Evolutionary conservation across 2,329 filamentous ascomycete species (phyloP).

Genomic region (Aureobasidium sp.): DNA sequence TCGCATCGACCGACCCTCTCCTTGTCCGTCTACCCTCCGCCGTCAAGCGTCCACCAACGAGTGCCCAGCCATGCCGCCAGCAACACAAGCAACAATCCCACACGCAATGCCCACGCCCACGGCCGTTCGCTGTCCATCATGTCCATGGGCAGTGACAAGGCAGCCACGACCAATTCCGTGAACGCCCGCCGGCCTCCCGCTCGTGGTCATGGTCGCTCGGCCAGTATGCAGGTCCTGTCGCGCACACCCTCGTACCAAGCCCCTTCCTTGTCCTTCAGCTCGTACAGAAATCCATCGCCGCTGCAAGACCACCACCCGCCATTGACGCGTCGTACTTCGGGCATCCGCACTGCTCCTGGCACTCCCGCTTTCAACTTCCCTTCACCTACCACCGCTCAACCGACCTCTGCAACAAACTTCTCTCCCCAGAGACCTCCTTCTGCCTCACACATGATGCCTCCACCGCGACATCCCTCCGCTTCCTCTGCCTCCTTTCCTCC

Average conservation of each 20-base stretch:
- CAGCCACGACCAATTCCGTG: conserved; percentile 19
- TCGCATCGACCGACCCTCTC: conserved; percentile 59
- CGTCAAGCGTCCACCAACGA: conserved; percentile 18
- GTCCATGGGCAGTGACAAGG: conserved; percentile 37
- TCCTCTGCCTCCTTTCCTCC: neutral
- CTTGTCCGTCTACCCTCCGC: conserved; percentile 34
- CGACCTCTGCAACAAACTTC: neutral
- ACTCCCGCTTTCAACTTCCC: conserved; percentile 13
- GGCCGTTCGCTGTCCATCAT: conserved; percentile 42
- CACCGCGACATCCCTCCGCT: neutral
- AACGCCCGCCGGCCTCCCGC: conserved; percentile 32
- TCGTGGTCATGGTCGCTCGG: conserved; percentile 65
- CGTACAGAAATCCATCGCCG: conserved; percentile 33
- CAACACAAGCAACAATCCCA: neutral
- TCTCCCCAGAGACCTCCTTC: neutral
- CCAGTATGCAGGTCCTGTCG: conserved; percentile 65
- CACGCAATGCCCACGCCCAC: conserved; percentile 38
- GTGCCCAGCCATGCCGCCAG: neutral
- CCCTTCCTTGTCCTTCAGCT: neutral
- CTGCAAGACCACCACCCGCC: conserved; percentile 32
- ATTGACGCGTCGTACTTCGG: conserved; percentile 22
- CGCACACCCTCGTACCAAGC: conserved; percentile 10
- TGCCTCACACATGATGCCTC: neutral
- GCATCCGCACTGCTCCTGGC: conserved; percentile 15
- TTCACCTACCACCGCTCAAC: neutral